Evolutionary conservation across 352 stramenopile species (phyloP).

Genomic region (Labyrinthula sp.): DNA sequence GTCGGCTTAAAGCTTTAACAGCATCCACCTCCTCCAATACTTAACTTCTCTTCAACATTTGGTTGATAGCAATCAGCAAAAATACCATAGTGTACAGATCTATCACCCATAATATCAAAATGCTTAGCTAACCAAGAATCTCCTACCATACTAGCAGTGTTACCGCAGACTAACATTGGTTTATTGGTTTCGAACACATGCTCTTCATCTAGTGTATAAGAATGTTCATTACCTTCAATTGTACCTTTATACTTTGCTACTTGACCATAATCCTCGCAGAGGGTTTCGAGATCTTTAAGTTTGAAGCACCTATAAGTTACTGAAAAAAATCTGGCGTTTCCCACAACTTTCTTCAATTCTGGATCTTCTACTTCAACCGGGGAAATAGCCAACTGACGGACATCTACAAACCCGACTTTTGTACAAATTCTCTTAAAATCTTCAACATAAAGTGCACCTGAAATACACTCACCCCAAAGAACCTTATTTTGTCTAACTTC

Average conservation of each 20-base stretch:
- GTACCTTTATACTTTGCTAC: slow-evolving; percentile 67
- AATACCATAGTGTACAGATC: slow-evolving; percentile 52
- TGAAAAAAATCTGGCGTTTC: slow-evolving; percentile 54
- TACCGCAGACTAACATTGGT: slow-evolving; percentile 52
- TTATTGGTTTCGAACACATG: slow-evolving; percentile 53
- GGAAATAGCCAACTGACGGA: slow-evolving; percentile 52
- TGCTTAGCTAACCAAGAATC: slow-evolving; percentile 52
- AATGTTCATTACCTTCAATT: slow-evolving; percentile 43
- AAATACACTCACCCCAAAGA: slow-evolving; percentile 64
- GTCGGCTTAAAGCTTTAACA: too few relatives aligned
- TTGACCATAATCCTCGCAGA: slow-evolving; percentile 71
- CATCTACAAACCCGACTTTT: slow-evolving; percentile 55
- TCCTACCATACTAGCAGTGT: slow-evolving; percentile 52
- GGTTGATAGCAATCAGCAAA: slow-evolving; percentile 44
- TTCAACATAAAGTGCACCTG: slow-evolving; percentile 63
- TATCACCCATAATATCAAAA: slow-evolving; percentile 59
- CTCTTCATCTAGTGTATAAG: slow-evolving; percentile 48
- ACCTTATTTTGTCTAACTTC: slow-evolving; percentile 47
- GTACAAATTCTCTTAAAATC: slow-evolving; percentile 60
- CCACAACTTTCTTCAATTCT: slow-evolving; percentile 44
- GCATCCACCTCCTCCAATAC: too few relatives aligned
- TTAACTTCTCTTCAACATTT: too few relatives aligned
- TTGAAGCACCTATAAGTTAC: slow-evolving; percentile 70
- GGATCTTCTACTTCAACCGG: slow-evolving; percentile 47
- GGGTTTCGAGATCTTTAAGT: slow-evolving; percentile 40